phyloP scores from a whole-genome alignment of 768 basidiomycete species.

The Pisolithus orientalis region DNA sequence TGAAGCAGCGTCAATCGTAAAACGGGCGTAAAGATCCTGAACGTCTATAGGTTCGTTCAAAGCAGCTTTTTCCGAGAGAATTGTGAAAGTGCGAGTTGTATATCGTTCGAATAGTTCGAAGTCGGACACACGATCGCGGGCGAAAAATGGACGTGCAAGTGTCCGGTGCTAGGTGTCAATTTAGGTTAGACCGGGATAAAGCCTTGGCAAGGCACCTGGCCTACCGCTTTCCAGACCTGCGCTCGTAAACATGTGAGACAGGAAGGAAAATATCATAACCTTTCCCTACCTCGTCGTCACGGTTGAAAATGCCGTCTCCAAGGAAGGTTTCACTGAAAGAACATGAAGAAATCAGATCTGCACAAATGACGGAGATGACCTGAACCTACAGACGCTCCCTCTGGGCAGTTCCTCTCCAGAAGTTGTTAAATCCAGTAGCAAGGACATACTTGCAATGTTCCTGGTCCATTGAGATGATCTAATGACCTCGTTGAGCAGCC shows the following conservation, averaged over 20 bases:
- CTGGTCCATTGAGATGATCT: slow-evolving; percentile 75
- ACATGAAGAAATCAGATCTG: slow-evolving; percentile 6
- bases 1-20: slow-evolving; percentile 65
- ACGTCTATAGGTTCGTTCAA: slow-evolving; percentile 46
- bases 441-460: slow-evolving; percentile 60
- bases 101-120: slow-evolving; percentile 63
- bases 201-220: neutral
- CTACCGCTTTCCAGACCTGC: slow-evolving; percentile 61
- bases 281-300: slow-evolving; percentile 57
- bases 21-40: slow-evolving; percentile 63
- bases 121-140: slow-evolving; percentile 64
- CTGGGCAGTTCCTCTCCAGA: slow-evolving; percentile 60
- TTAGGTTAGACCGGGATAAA: neutral
- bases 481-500: neutral
- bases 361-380: neutral
- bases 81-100: slow-evolving; percentile 38
- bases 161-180: slow-evolving; percentile 46
- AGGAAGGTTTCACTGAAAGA: slow-evolving; percentile 41
- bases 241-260: neutral
- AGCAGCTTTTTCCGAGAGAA: slow-evolving; percentile 38
- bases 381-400: slow-evolving; percentile 57
- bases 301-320: slow-evolving; percentile 74
- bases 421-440: slow-evolving; percentile 58
- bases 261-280: neutral
- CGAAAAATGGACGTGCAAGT: slow-evolving; percentile 68